Evolutionary conservation across 176 grass and related monocot genomes (phyloP).

Genomic region (Rhynchospora tenuis): DNA sequence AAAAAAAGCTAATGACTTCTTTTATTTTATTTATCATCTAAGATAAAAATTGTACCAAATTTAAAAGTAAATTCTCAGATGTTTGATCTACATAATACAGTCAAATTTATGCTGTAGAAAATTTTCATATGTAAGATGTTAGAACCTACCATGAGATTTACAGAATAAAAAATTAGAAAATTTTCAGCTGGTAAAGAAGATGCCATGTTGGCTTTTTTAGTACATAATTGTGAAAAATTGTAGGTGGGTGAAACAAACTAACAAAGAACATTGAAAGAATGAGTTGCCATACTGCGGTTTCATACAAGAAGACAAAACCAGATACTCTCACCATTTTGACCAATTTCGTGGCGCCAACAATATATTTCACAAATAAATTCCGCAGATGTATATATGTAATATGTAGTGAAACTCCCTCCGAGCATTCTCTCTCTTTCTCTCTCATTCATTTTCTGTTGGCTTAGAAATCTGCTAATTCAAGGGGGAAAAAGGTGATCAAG

Average conservation of each 20-base stretch:
- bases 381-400: neutral
- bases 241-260: neutral
- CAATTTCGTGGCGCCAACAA: slow-evolving; percentile 14
- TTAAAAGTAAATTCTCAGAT: too few relatives aligned
- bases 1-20: too few relatives aligned
- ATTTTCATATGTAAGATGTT: neutral
- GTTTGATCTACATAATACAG: too few relatives aligned
- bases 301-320: neutral
- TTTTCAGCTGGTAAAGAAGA: neutral
- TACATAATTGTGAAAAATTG: neutral
- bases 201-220: neutral
- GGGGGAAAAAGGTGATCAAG: neutral
- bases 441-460: neutral
- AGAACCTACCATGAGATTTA: neutral
- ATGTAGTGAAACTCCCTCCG: neutral
- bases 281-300: neutral
- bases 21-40: neutral
- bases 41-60: too few relatives aligned
- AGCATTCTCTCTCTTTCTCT: neutral
- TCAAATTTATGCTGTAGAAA: too few relatives aligned
- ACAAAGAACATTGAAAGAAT: neutral
- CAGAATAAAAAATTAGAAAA: neutral
- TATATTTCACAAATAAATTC: neutral
- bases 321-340: neutral
- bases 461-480: neutral